Evolutionary conservation across 345 rosid species (phyloP).

Genomic region (Iberis pinnata): DNA sequence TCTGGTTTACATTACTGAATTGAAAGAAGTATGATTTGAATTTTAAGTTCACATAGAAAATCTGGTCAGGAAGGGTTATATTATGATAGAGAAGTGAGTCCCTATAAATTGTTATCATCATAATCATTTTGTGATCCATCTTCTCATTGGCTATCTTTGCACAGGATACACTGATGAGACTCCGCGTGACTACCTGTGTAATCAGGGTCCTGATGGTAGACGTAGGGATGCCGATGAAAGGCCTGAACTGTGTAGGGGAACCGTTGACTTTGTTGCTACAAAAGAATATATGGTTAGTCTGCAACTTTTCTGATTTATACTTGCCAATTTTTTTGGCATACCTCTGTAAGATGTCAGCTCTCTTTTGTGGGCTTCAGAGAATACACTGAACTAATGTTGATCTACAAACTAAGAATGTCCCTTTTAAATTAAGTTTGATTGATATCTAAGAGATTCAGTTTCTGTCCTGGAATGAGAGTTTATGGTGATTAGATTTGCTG

Average conservation of each 20-base stretch:
- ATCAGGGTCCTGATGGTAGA: constrained; percentile 86
- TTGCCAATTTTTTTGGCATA: neutral
- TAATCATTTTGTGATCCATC: constrained; percentile 4
- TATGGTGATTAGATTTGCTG: no score
- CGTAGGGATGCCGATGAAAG: constrained; percentile 95
- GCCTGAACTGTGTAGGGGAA: constrained; percentile 91
- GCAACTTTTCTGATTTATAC: constrained; percentile 33
- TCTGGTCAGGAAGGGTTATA: neutral
- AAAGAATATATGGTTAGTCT: constrained; percentile 92
- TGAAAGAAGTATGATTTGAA: constrained; percentile 10
- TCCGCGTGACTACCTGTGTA: constrained; percentile 82
- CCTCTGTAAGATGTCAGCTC: constrained; percentile 1
- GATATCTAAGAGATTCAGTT: no score
- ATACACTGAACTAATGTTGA: no score
- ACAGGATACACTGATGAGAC: constrained; percentile 79
- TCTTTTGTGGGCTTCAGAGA: neutral
- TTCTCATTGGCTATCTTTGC: constrained; percentile 15
- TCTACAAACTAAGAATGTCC: no score
- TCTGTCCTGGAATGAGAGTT: no score
- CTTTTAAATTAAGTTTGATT: no score
- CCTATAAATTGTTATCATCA: neutral
- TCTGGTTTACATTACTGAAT: constrained; percentile 7
- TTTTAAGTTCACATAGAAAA: neutral
- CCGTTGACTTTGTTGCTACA: constrained; percentile 88
- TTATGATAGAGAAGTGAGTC: neutral